Evolutionary conservation across 805 yeast species (phyloP).

Genomic region (Candida hungchunana): DNA sequence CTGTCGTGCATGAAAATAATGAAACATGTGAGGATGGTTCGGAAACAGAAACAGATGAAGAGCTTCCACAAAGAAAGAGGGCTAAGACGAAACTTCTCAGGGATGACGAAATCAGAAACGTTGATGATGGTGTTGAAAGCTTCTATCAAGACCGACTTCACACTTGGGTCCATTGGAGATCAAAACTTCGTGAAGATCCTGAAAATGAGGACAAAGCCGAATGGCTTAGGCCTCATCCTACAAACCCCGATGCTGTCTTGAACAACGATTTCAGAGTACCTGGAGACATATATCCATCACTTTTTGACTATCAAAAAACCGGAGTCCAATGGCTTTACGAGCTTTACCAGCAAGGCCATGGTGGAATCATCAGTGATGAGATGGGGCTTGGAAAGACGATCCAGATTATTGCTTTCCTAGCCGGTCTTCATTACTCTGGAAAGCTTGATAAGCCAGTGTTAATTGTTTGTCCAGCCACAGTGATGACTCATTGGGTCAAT

Average conservation of each 20-base stretch:
- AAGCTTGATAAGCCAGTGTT: constrained; percentile 71
- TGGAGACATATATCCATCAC: constrained; percentile 81
- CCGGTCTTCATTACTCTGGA: constrained; percentile 83
- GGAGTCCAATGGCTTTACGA: constrained; percentile 99
- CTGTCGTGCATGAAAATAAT: constrained; percentile 18
- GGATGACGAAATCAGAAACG: constrained; percentile 36
- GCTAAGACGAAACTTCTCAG: constrained; percentile 15
- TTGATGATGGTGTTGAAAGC: constrained; percentile 80
- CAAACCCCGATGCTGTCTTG: constrained; percentile 66
- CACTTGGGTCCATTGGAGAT: constrained; percentile 56
- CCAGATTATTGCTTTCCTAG: constrained; percentile 85
- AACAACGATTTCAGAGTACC: constrained; percentile 73
- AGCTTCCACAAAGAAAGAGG: constrained; percentile 9
- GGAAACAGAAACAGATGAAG: constrained; percentile 22
- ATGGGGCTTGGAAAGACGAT: constrained; percentile 98
- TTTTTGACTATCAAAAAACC: constrained; percentile 92
- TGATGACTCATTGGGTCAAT: constrained; percentile 93
- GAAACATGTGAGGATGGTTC: constrained; percentile 14
- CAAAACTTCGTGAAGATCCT: constrained; percentile 33
- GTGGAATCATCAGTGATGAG: constrained; percentile 96
- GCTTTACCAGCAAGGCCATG: constrained; percentile 79
- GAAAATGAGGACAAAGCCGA: constrained; percentile 38
- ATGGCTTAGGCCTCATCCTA: constrained; percentile 76
- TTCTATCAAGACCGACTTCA: constrained; percentile 56
- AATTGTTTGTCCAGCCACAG: constrained; percentile 95